These are phyloP conservation scores for Przewalskia tangutica DNA, from an alignment of 257 asterid genomes.

Conservation along the genomic window DNA sequence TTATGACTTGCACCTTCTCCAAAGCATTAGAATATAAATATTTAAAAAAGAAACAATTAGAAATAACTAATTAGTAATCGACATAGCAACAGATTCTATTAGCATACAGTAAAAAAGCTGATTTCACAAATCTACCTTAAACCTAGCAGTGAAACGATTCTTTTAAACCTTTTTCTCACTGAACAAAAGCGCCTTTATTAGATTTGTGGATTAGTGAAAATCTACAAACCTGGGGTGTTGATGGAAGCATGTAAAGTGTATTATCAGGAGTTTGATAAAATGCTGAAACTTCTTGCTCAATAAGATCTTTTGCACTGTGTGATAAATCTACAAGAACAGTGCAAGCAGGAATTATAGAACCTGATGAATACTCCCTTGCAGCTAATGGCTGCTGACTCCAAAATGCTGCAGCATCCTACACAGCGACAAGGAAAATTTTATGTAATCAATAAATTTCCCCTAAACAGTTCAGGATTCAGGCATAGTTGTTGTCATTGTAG, in stretches of 20 bases:
- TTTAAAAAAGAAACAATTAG: background rate
- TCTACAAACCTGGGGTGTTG: constrained; percentile 80
- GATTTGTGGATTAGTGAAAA: constrained; percentile 2
- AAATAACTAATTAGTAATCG: background rate
- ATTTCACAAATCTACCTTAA: background rate
- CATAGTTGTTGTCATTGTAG: background rate
- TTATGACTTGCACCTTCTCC: background rate
- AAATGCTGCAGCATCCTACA: constrained; percentile 92
- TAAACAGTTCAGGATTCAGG: background rate
- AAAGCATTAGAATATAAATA: background rate
- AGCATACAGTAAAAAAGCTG: background rate
- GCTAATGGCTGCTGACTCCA: constrained; percentile 97
- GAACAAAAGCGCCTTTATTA: background rate
- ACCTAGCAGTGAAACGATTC: background rate
- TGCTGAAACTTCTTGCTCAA: constrained; percentile 85
- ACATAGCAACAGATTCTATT: background rate
- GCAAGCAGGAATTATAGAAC: constrained; percentile 89
- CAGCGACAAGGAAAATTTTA: background rate
- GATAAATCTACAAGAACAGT: constrained; percentile 70
- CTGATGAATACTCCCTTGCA: constrained; percentile 85
- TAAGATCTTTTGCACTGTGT: constrained; percentile 67
- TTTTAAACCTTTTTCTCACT: background rate
- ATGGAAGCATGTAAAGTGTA: constrained; percentile 92
- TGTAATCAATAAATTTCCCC: background rate
- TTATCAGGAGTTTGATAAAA: constrained; percentile 86